Base-by-base conservation (phyloP, 2,329 filamentous ascomycete genomes). In the Furcasterigmium sp. region DNA sequence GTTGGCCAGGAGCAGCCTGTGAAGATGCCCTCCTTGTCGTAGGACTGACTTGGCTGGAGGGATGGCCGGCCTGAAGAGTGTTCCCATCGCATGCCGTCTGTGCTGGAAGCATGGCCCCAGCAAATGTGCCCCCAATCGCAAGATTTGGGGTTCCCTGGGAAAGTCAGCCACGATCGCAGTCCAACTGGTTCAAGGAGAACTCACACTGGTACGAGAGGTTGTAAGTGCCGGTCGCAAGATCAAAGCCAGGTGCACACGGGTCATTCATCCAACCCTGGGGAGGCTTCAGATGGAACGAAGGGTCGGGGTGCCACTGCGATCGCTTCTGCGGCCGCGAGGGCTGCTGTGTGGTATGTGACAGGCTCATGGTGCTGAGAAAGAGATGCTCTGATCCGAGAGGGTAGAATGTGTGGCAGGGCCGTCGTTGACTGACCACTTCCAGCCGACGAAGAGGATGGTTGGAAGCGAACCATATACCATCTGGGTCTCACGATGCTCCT, bases 201-300 rank as follows among this genome's bases (percentile, higher is more conserved):
- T 72, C 63, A 60, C 65, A 76, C 54, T 79, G 74, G 53, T 73
- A 78, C 51, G 71, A 72, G 8, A 77, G 51, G 48, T 78, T 74
- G 46, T 78, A 80, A 2, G 56, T 56, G 23, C 69, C 66, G 26
- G 64, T 60, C 3, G 55, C 60, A 13, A 68, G 70, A 54, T 73
- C 70, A 50, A 73, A 76, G 58, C 69, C 67, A 49, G 70, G 68
- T 21, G 61, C 72, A 49, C 72, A 74, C 13, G 72, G 72, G 48
- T 76, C 67, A 59, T 71, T 55, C 50, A 63, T 46, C 61, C 57
- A 59, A 3, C 57, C 54, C 2, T 38, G 35, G 10, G 54, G 49
- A 9, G 55, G 38, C n/a, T 48, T 54, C 30, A 59, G 44, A 37
- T 59, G 50, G 38, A 32, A 40, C 13, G 28, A 5, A 10, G 38